Evolutionary conservation across 495 filamentous ascomycete genomes (phyloP).

Genomic region (Pseudoneurospora amorphoporcata): DNA sequence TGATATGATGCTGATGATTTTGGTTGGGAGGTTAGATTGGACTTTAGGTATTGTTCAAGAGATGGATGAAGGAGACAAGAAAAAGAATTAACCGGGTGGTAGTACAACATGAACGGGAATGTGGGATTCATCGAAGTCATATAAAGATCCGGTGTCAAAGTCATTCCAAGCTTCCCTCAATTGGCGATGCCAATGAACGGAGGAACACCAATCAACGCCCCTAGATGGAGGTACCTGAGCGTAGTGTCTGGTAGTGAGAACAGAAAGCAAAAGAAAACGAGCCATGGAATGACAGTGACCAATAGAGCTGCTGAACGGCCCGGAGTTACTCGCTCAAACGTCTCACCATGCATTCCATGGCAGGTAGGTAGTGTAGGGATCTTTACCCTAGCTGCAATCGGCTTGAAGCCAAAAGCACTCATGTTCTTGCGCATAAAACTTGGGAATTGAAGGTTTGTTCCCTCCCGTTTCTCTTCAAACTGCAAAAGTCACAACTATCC

Average conservation of each 20-base stretch:
- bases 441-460: neutral
- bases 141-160: neutral
- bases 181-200: neutral
- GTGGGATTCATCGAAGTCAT: neutral
- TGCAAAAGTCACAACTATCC: neutral
- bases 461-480: neutral
- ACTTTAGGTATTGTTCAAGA: neutral
- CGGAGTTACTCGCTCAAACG: neutral
- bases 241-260: neutral
- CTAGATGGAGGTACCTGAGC: neutral
- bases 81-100: neutral
- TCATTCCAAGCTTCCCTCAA: neutral
- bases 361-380: neutral
- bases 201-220: neutral
- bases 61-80: neutral
- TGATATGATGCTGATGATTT: neutral
- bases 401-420: neutral
- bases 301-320: neutral
- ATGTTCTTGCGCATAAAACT: neutral
- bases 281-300: neutral
- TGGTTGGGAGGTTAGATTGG: neutral
- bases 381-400: neutral
- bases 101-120: neutral
- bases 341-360: neutral
- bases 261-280: neutral